Evolutionary conservation across 1,284 basidiomycete genomes (phyloP).

Genomic region (Somion occarium): DNA sequence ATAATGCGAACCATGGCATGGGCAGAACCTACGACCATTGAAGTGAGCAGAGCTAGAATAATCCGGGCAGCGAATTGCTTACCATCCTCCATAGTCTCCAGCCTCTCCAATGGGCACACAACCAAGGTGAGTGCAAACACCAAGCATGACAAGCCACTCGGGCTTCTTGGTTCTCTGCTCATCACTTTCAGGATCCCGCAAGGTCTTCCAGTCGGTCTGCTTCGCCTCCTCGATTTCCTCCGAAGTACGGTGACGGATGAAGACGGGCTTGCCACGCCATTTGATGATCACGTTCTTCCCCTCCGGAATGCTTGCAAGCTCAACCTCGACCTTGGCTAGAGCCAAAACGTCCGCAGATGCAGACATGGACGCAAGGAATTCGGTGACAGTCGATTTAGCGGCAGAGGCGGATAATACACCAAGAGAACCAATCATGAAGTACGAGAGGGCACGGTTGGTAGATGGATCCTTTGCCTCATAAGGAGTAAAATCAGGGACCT

Average conservation of each 20-base stretch:
- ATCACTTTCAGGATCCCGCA: conserved; percentile 93
- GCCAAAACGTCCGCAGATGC: conserved; percentile 98
- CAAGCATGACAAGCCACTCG: conserved; percentile 97
- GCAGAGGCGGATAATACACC: conserved; percentile 92
- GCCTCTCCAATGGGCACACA: conserved; percentile 99
- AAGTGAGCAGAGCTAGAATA: conserved; percentile 11
- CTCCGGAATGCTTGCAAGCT: conserved; percentile 88
- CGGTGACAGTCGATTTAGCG: conserved; percentile 91
- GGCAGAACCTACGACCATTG: conserved; percentile 69
- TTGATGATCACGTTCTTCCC: conserved; percentile 98
- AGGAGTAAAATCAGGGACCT: conserved; percentile 85
- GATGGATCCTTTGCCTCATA: conserved; percentile 75
- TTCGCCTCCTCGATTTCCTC: conserved; percentile 95
- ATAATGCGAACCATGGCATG: conserved; percentile 98
- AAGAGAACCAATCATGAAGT: conserved; percentile 97
- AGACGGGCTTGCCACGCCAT: conserved; percentile 99
- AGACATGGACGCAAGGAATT: conserved; percentile 94
- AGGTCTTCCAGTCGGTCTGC: conserved; percentile 74
- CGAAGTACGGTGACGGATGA: conserved; percentile 94
- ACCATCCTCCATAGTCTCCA: conserved; percentile 98
- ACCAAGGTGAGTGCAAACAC: conserved; percentile 98
- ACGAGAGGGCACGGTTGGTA: conserved; percentile 83
- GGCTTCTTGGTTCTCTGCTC: conserved; percentile 89
- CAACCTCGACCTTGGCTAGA: conserved; percentile 97
- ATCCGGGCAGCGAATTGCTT: conserved; percentile 25